Evolutionary conservation across 805 yeast genomes (phyloP), one percentile per base, ranked within the genome.

Genomic region (Yamadazyma insecticola): DNA sequence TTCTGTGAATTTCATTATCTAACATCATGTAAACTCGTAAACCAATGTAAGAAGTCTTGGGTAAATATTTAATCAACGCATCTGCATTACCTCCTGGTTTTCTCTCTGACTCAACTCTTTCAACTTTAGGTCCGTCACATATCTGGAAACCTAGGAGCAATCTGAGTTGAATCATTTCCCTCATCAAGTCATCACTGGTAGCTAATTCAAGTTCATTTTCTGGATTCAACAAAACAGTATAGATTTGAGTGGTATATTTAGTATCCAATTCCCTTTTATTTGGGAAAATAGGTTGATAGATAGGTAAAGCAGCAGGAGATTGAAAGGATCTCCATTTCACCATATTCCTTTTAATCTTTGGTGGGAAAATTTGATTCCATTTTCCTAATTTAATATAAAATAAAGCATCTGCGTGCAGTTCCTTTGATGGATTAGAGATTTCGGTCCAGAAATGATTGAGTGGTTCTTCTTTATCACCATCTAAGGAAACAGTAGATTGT

Each of bases 271-370:
- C 88, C 4, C 67, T 63, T 9, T 67, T 59, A 0, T 80, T 55
- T 0, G 97, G 97, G 46, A 89, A 89, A 7, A 81, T 68, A 2
- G 82, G 75, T 0, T 94, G 78, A 2, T 87, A 78, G 0, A 85
- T 63, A 0, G 99, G 99, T 16, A 92, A 63, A 5, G 95, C 81
- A 0, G 97, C 97, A 0, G 99, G 99, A 0, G 96, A 77, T 10
- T 88, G 81, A 32, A 94, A 67, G 0, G 97, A 89, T 32, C 86
- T 74, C 99, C 99, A 92, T 50, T 89, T 89, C 30, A 89, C 80
- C 11, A 79, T 63, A 44, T 75, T 74, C 32, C 84, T 65, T 32
- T 72, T 76, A 11, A 80, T 76, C 25, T 74, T 72, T 10, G 72
- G 71, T 0, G 97, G 96, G 45, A 86, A 86, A 1, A 88, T 95